Base-by-base conservation (phyloP, 805 yeast genomes). In the Metschnikowia vanudenii region DNA sequence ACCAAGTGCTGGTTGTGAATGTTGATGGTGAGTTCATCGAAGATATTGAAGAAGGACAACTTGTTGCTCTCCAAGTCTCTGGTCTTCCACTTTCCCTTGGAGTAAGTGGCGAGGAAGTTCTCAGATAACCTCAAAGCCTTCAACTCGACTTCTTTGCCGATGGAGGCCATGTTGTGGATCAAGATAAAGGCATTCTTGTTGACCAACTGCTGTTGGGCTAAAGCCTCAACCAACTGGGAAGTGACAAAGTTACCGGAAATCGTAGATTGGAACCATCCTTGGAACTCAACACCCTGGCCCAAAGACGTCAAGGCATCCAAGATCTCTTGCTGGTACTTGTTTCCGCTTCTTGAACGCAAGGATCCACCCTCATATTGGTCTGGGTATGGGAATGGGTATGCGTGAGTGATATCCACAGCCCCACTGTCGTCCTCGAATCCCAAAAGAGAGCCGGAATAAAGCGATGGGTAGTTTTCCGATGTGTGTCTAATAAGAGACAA, bases 261-360 rank as follows among this genome's bases (percentile, higher is more conserved):
- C 24, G 89, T 75, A 37, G 85, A 74, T 61, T 87, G 80, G 69
- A 86, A 88, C 89, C 91, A 88, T 29, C 96, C 96, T 52, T 83
- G 78, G 50, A 83, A 75, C 60, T 82, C 86, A 36, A 81, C 74
- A 38, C 90, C 91, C 50, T 79, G 73, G 40, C 84, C 84, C 51
- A 82, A 78, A 45, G 74, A 76, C 58, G 74, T 79, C 52, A 88
- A 76, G 50, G 80, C 78, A 36, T 79, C 77, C 54, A 84, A 71
- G 58, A 85, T 73, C 39, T 84, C 89, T 42, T 76, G 78, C 63
- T 85, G 90, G 69, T 81, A 89, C 62, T 76, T 79, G 48, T 71
- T 69, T 49, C 88, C 87, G 54, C 81, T 74, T 59, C 80, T 77
- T 45, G 82, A 73, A 46, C 79, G 73, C 61, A 79, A 79, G 26